Percentiles rank a stretch among this genome's conserved stretches.
Conservation (phyloP, 2,329 filamentous ascomycete species). For the Chaetomium olivaceum region DNA sequence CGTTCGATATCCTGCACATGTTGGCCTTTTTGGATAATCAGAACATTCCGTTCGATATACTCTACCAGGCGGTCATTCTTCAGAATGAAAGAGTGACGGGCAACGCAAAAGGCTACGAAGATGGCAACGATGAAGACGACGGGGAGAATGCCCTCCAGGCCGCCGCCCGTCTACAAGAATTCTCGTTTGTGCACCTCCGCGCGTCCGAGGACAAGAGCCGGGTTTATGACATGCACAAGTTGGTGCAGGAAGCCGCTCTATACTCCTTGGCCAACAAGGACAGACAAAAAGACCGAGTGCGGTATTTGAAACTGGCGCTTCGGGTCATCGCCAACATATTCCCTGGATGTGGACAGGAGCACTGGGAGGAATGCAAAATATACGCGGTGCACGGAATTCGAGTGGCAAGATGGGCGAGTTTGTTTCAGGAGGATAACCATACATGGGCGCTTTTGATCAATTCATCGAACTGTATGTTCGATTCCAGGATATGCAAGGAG, state of each 20-base stretch:
- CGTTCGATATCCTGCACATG: slow-evolving; percentile 36
- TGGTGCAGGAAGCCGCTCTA: slow-evolving; percentile 36
- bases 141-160: slow-evolving; percentile 27
- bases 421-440: neutral
- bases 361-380: slow-evolving; percentile 33
- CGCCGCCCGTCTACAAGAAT: slow-evolving; percentile 36
- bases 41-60: slow-evolving; percentile 35
- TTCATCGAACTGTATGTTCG: too few species aligned
- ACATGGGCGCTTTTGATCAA: too few species aligned
- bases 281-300: slow-evolving; percentile 22
- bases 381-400: slow-evolving; percentile 37
- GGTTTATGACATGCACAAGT: slow-evolving; percentile 38
- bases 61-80: slow-evolving; percentile 20
- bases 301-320: slow-evolving; percentile 33
- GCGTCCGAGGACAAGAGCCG: neutral
- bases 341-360: slow-evolving; percentile 23
- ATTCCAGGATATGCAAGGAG: too few species aligned
- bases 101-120: neutral
- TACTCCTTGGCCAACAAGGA: slow-evolving; percentile 25
- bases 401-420: slow-evolving; percentile 32
- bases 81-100: neutral
- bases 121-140: neutral
- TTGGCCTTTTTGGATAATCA: slow-evolving; percentile 40
- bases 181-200: slow-evolving; percentile 37
- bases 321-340: slow-evolving; percentile 31